A percentile compares a stretch with the other conserved stretches of the same genome.
Conservation (phyloP, 1,139 yeast genomes). For the Arxiozyma slooffiae region DNA sequence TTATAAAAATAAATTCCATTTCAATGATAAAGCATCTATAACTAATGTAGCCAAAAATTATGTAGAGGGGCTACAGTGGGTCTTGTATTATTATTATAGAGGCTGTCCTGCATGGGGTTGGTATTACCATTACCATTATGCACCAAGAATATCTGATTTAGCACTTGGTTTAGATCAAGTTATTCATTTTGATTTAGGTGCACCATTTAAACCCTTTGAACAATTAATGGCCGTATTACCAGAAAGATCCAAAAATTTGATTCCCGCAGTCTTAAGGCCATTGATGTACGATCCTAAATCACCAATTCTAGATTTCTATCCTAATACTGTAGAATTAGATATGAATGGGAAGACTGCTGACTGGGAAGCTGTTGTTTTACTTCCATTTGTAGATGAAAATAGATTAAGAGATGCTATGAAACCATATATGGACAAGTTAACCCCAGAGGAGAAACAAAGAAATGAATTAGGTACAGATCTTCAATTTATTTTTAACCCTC, state of each 20-base stretch:
- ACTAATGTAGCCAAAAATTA: constrained; percentile 66
- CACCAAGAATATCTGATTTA: constrained; percentile 88
- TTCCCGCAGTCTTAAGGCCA: constrained; percentile 69
- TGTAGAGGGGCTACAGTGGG: constrained; percentile 94
- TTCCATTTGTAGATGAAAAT: constrained; percentile 82
- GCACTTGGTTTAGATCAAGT: constrained; percentile 54
- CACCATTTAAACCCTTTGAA: constrained; percentile 86
- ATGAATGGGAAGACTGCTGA: constrained; percentile 90
- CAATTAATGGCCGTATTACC: constrained; percentile 98
- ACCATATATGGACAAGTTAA: constrained; percentile 50
- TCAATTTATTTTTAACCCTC: constrained; percentile 66
- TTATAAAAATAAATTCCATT: constrained; percentile 67
- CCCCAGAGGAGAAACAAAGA: constrained; percentile 61
- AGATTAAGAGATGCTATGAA: constrained; percentile 63
- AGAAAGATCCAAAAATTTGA: constrained; percentile 71
- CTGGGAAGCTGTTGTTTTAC: constrained; percentile 97
- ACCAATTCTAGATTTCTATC: constrained; percentile 86
- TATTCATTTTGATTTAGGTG: constrained; percentile 56
- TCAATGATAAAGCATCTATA: constrained; percentile 42
- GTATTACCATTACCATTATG: constrained; percentile 80
- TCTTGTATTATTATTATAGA: constrained; percentile 73
- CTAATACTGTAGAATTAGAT: constrained; percentile 79
- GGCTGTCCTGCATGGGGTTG: constrained; percentile 95
- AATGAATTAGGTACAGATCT: constrained; percentile 67
- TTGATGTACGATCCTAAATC: constrained; percentile 85